These are phyloP conservation scores for Psidium guajava DNA, from an alignment of 345 rosid species.

Conservation along the genomic window DNA sequence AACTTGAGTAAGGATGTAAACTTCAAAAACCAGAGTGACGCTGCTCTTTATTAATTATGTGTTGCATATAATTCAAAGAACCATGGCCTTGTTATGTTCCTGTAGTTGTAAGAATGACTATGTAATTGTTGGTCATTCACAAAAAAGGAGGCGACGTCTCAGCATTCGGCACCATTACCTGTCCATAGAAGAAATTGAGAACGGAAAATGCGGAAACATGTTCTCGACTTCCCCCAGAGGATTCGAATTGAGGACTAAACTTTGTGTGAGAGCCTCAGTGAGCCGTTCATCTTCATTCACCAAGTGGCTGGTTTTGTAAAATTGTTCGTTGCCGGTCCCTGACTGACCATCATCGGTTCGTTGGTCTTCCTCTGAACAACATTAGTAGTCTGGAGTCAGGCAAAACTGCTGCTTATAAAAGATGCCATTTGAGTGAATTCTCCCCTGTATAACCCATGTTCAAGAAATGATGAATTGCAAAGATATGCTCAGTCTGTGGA, in stretches of 20 bases:
- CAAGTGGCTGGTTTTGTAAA: not conserved
- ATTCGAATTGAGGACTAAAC: slow-evolving; percentile 26
- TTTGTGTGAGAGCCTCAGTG: slow-evolving; percentile 71
- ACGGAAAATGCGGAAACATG: slow-evolving; percentile 33
- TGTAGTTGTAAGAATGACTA: not conserved
- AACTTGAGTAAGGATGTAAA: not conserved
- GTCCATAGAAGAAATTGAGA: slow-evolving; percentile 27
- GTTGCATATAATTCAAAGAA: no score
- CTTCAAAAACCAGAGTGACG: not conserved
- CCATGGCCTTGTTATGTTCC: no score
- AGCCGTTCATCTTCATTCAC: slow-evolving; percentile 8
- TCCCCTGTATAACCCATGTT: slow-evolving; percentile 33
- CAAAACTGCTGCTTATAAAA: slow-evolving; percentile 22
- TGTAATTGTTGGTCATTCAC: not conserved
- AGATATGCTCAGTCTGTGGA: not conserved
- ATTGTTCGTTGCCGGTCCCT: not conserved
- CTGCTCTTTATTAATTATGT: no score
- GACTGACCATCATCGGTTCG: not conserved
- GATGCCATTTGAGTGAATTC: slow-evolving; percentile 28
- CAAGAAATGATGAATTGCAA: not conserved
- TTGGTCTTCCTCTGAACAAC: not conserved
- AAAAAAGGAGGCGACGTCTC: not conserved
- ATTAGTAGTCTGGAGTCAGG: not conserved
- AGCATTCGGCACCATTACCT: slow-evolving; percentile 25
- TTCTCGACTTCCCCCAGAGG: slow-evolving; percentile 40